These are phyloP conservation scores for Suhomyces tanzawaensis DNA, from an alignment of 805 yeast species.

Conservation along the genomic window DNA sequence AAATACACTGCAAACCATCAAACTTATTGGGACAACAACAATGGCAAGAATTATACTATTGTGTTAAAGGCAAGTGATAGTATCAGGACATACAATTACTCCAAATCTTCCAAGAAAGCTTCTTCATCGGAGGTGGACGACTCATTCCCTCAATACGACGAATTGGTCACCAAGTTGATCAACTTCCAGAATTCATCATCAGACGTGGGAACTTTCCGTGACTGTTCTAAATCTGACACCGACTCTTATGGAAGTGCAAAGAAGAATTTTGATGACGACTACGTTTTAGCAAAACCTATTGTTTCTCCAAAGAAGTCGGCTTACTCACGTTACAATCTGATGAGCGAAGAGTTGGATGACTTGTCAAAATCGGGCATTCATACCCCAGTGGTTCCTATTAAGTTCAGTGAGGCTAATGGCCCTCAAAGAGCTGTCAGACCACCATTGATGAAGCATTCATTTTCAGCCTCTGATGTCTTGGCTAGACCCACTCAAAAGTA, in stretches of 20 bases:
- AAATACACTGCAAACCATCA: slow-evolving; percentile 28
- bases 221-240: background rate
- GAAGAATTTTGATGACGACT: slow-evolving; percentile 4
- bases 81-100: slow-evolving; percentile 6
- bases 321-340: slow-evolving; percentile 17
- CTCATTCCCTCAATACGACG: slow-evolving; percentile 20
- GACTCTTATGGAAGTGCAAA: background rate
- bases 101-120: slow-evolving; percentile 1
- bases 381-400: slow-evolving; percentile 2
- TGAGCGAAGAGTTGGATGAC: slow-evolving; percentile 12
- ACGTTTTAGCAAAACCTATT: background rate
- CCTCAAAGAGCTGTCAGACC: slow-evolving; percentile 13
- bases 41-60: slow-evolving; percentile 34
- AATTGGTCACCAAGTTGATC: slow-evolving; percentile 20
- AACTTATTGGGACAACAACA: slow-evolving; percentile 41
- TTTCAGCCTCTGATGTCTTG: slow-evolving; percentile 17
- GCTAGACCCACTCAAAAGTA: slow-evolving; percentile 18
- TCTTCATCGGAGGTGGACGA: slow-evolving; percentile 4
- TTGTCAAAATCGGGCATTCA: slow-evolving; percentile 9
- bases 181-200: slow-evolving; percentile 12
- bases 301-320: slow-evolving; percentile 11
- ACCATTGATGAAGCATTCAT: slow-evolving; percentile 16
- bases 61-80: slow-evolving; percentile 19
- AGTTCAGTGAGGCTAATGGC: slow-evolving; percentile 1
- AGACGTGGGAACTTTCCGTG: no score